These are phyloP conservation scores for Meira miltonrushii DNA, from an alignment of 1,284 basidiomycete genomes.

Conservation along the genomic window DNA sequence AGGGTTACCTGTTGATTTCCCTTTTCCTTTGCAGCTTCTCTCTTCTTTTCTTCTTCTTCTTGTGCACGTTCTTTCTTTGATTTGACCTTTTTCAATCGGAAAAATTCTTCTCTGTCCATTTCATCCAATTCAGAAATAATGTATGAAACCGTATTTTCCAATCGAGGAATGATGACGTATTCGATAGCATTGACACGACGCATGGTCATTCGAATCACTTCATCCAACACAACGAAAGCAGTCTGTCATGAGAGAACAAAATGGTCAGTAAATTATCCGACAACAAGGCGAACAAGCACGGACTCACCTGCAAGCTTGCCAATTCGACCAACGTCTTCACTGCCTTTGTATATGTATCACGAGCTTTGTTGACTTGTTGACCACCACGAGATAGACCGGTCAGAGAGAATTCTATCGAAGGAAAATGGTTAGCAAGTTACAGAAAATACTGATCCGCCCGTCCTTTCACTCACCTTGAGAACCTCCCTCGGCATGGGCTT, in stretches of 20 bases:
- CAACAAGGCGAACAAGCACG: neutral
- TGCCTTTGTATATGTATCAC: conserved; percentile 95
- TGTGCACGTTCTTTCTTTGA: conserved; percentile 35
- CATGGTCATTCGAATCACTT: conserved; percentile 97
- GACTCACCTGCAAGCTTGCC: conserved; percentile 65
- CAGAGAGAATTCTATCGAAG: conserved; percentile 72
- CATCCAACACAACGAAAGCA: conserved; percentile 96
- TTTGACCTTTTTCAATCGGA: conserved; percentile 48
- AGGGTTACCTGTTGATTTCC: conserved; percentile 4
- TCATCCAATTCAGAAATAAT: conserved; percentile 50
- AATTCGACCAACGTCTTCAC: conserved; percentile 94
- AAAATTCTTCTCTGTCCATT: conserved; percentile 52
- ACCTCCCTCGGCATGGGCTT: conserved; percentile 10
- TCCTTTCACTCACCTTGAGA: conserved; percentile 2
- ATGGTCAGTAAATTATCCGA: neutral
- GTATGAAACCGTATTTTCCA: conserved; percentile 89
- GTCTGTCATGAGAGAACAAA: conserved; percentile 61
- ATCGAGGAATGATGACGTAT: conserved; percentile 87
- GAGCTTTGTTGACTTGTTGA: conserved; percentile 86
- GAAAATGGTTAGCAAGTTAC: neutral
- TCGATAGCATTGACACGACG: conserved; percentile 98
- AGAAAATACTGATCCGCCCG: neutral
- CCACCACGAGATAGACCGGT: conserved; percentile 97
- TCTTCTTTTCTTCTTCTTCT: conserved; percentile 12
- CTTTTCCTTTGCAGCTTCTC: conserved; percentile 7